These are phyloP conservation scores for Berkeleyomyces rouxiae DNA, from an alignment of 2,329 filamentous ascomycete species.

Conservation along the genomic window DNA sequence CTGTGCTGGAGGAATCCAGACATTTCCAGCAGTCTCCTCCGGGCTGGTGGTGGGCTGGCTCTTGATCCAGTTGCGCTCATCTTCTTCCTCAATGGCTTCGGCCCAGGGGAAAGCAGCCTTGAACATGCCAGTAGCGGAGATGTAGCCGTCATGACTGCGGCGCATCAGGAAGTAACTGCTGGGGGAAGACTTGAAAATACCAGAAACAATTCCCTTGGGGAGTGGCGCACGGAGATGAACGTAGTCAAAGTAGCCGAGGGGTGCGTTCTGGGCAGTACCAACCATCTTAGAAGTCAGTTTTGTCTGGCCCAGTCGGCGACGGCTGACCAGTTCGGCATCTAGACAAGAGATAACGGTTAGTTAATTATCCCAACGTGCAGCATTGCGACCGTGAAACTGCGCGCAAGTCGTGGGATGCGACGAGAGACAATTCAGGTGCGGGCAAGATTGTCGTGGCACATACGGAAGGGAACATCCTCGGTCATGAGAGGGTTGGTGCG, in stretches of 20 bases:
- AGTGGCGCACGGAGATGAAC: conserved; percentile 85
- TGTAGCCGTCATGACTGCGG: conserved; percentile 67
- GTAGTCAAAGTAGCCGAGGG: conserved; percentile 81
- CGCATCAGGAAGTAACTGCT: conserved; percentile 96
- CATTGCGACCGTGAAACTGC: not conserved
- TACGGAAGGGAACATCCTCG: conserved; percentile 35
- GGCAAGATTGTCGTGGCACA: not conserved
- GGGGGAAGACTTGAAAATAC: conserved; percentile 79
- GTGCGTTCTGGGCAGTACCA: conserved; percentile 55
- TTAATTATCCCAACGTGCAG: not conserved
- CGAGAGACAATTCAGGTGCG: not conserved
- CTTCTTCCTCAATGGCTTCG: conserved; percentile 52
- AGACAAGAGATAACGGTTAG: conserved; percentile 11
- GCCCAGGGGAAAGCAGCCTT: conserved; percentile 77
- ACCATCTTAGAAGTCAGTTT: conserved; percentile 72
- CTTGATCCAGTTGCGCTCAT: conserved; percentile 73
- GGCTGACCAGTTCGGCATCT: conserved; percentile 62
- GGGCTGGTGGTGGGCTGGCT: conserved; percentile 60
- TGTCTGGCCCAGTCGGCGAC: conserved; percentile 82
- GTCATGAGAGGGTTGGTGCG: conserved; percentile 46
- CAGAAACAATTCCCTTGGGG: conserved; percentile 78
- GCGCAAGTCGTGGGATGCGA: not conserved
- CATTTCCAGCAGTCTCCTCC: conserved; percentile 89
- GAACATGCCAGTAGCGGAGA: conserved; percentile 83
- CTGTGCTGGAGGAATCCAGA: conserved; percentile 79